These are phyloP conservation scores for Hypoxylon rickii DNA, from an alignment of 495 filamentous ascomycete genomes.

Conservation along the genomic window DNA sequence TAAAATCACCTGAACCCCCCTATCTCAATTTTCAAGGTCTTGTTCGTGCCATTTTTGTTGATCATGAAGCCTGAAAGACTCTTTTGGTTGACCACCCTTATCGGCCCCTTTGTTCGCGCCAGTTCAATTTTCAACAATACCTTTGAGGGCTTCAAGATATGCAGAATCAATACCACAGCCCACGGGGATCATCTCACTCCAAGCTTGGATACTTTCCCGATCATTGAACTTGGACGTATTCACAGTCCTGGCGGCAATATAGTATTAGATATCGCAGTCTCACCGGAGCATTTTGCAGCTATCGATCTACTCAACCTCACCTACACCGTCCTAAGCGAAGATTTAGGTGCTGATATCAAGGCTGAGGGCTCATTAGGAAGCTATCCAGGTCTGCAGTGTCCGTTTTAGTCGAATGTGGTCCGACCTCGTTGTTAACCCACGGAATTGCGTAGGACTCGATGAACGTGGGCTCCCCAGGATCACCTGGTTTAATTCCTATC, in stretches of 20 bases:
- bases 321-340: conserved; percentile 45
- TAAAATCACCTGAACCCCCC: too few relatives aligned
- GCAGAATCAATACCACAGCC: conserved; percentile 4
- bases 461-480: conserved; percentile 28
- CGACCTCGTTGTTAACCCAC: conserved; percentile 11
- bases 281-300: conserved; percentile 39
- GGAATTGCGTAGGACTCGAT: conserved; percentile 18
- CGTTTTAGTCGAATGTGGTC: not conserved
- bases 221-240: conserved; percentile 34
- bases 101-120: not conserved
- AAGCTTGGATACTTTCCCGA: conserved; percentile 17
- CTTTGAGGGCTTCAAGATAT: conserved; percentile 15
- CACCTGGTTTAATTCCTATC: conserved; percentile 63
- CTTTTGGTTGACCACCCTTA: conserved; percentile 2
- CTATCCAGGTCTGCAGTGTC: conserved; percentile 20
- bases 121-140: not conserved
- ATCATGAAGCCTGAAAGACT: conserved; percentile 10
- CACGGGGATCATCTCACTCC: not conserved
- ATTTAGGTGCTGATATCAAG: conserved; percentile 50
- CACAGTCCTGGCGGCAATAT: not conserved
- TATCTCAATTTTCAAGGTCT: too few relatives aligned
- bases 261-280: conserved; percentile 48
- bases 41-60: not conserved
- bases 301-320: conserved; percentile 43
- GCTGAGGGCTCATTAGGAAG: conserved; percentile 35